Percentiles rank a stretch among this genome's conserved stretches.
Conservation (phyloP, 2,329 filamentous ascomycete genomes). For the Zymoseptoria tritici region DNA sequence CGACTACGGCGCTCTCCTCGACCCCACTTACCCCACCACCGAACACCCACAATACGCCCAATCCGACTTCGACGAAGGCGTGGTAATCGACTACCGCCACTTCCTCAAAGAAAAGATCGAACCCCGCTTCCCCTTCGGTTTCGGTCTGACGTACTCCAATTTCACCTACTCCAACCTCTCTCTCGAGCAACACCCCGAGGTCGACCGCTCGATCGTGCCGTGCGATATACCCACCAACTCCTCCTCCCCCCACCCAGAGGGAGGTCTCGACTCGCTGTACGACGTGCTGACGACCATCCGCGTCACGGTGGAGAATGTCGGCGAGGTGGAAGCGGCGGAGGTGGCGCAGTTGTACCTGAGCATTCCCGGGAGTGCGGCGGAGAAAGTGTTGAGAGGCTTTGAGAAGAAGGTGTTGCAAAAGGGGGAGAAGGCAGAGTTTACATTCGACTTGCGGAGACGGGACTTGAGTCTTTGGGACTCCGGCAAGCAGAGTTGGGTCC, state of each 20-base stretch:
- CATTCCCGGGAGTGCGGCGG: conserved; percentile 20
- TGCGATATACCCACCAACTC: not conserved
- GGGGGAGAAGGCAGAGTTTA: conserved; percentile 7
- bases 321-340: conserved; percentile 44
- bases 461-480: conserved; percentile 12
- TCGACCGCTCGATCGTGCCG: not conserved
- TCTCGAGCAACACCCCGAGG: conserved; percentile 39
- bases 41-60: conserved; percentile 27
- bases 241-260: not conserved
- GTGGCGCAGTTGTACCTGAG: conserved; percentile 48
- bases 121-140: conserved; percentile 38
- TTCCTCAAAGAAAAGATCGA: conserved; percentile 35
- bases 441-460: conserved; percentile 6
- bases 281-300: conserved; percentile 50
- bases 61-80: conserved; percentile 43
- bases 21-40: conserved; percentile 32
- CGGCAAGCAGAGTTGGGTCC: not conserved
- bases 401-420: conserved; percentile 28
- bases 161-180: conserved; percentile 64
- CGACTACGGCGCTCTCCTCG: conserved; percentile 25
- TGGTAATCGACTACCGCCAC: conserved; percentile 70
- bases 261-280: conserved; percentile 44
- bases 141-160: conserved; percentile 62
- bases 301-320: conserved; percentile 56
- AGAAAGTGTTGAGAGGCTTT: conserved; percentile 27